Conservation (phyloP, 2,329 filamentous ascomycete species). For the Chrysosporium keratinophilum region DNA sequence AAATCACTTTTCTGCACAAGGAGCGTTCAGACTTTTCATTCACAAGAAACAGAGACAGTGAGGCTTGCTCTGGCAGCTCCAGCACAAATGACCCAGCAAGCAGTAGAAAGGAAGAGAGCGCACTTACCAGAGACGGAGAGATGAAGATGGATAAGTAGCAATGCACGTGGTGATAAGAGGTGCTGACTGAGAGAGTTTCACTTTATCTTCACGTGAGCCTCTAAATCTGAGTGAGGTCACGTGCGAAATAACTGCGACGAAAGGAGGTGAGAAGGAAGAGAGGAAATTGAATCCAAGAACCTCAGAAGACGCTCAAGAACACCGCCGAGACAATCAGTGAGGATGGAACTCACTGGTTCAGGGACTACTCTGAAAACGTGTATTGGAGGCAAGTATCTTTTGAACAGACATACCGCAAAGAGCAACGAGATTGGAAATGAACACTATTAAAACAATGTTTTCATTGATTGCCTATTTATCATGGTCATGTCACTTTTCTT, state of each 20-base stretch:
- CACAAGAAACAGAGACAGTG: background rate
- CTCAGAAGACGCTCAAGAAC: background rate
- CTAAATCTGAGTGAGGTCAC: background rate
- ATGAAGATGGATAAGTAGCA: conserved; percentile 2
- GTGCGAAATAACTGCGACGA: background rate
- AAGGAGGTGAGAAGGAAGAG: background rate
- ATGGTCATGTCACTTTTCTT: conserved; percentile 6
- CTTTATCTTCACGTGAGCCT: background rate
- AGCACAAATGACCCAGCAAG: background rate
- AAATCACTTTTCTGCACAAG: background rate
- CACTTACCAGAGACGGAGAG: conserved; percentile 1
- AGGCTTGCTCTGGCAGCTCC: conserved; percentile 4
- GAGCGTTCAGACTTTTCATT: background rate
- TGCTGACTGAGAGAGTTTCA: conserved; percentile 1
- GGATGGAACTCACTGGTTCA: background rate
- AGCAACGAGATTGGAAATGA: background rate
- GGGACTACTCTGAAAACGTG: background rate
- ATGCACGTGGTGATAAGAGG: conserved; percentile 6
- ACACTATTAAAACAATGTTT: conserved; percentile 7
- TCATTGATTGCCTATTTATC: conserved; percentile 4
- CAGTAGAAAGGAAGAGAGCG: background rate
- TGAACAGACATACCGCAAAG: background rate
- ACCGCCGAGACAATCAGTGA: background rate
- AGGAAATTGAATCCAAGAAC: background rate
- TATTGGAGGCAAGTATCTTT: background rate